Evolutionary conservation across 352 stramenopile species (phyloP).

Genomic region (Pythium phragmiticola): DNA sequence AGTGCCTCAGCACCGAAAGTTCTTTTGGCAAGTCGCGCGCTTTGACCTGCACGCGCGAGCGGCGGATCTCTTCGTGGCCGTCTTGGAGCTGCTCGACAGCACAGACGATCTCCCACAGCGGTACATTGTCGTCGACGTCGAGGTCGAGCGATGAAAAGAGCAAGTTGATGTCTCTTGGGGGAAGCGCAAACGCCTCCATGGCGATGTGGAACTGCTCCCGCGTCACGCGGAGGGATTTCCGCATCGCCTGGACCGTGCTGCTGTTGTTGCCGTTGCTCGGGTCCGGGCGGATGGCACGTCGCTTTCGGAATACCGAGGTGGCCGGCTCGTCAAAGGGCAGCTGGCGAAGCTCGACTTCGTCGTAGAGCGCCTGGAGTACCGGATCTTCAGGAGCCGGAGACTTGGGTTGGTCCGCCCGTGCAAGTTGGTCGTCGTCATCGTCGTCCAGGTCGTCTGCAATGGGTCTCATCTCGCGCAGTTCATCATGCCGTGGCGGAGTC

Average conservation of each 20-base stretch:
- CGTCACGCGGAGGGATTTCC: slow-evolving; percentile 40
- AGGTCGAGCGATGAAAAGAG: slow-evolving; percentile 62
- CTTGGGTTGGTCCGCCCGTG: not conserved
- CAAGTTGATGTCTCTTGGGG: slow-evolving; percentile 49
- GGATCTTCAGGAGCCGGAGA: not conserved
- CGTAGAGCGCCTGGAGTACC: slow-evolving; percentile 12
- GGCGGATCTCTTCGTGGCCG: slow-evolving; percentile 42
- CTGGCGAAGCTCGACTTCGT: slow-evolving; percentile 21
- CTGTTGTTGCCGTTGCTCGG: slow-evolving; percentile 26
- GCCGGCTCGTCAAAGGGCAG: slow-evolving; percentile 21
- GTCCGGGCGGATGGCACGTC: slow-evolving; percentile 21
- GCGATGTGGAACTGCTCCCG: slow-evolving; percentile 60
- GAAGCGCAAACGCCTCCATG: slow-evolving; percentile 50
- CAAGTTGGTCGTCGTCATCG: slow-evolving; percentile 12
- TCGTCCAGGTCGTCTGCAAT: slow-evolving; percentile 7
- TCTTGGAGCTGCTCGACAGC: slow-evolving; percentile 46
- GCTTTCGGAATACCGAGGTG: slow-evolving; percentile 21
- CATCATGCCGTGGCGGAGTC: slow-evolving; percentile 3
- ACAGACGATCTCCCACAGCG: slow-evolving; percentile 48
- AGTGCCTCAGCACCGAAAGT: slow-evolving; percentile 35
- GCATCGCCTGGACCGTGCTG: slow-evolving; percentile 30
- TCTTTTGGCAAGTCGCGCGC: slow-evolving; percentile 38
- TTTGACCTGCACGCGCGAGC: slow-evolving; percentile 47
- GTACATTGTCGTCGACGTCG: slow-evolving; percentile 45
- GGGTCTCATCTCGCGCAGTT: slow-evolving; percentile 1